Base-by-base conservation (phyloP, 176 grass and related monocot genomes). In the Bothriochloa decipiens region DNA sequence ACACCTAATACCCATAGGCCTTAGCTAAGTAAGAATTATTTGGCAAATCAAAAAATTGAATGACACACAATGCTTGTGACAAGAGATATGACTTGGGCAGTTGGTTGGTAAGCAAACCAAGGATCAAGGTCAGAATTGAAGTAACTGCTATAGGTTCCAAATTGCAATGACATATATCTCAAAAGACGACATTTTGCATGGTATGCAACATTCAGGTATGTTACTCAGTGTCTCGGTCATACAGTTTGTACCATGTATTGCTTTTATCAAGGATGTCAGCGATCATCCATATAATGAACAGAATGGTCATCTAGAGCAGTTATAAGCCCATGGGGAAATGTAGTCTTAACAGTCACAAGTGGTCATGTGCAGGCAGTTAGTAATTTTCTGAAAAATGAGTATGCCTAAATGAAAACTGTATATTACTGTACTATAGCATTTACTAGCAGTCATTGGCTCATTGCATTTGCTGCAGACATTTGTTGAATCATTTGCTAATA, bases 91-190 rank as follows among this genome's bases (percentile, higher is more conserved):
- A 35, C 29, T 57, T 29, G 27, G 64, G 53, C 61, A 74, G 25
- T 76, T 75, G 23, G 40, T 70, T 76, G 22, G 49, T 20, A 76
- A 32, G 11, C 20, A 76, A 63, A 2, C 27, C 15, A 76, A 85
- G 12, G 42, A 39, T 69, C 22, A 65, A 37, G 23, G 71, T 33
- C 23, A 86, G 6, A 67, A 82, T 27, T 15, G 42, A 72, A 50
- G 33, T 15, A 77, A 42, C 75, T 36, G 11, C 23, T 15, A 12
- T 29, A 53, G 2, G 17, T 50, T 43, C 14, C 5, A 23, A 57
- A 27, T 12, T 70, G 55, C 0, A 63, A 7, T 22, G 52, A 20
- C 50, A 35, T 39, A 57, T 25, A 41, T 52, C 76, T 7, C 14
- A 50, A 0, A 45, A 62, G 17, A 40, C 4, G 1, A n/a, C 20